These are phyloP conservation scores for Acacia crassicarpa DNA, from an alignment of 306 rosid genomes.

Conservation along the genomic window DNA sequence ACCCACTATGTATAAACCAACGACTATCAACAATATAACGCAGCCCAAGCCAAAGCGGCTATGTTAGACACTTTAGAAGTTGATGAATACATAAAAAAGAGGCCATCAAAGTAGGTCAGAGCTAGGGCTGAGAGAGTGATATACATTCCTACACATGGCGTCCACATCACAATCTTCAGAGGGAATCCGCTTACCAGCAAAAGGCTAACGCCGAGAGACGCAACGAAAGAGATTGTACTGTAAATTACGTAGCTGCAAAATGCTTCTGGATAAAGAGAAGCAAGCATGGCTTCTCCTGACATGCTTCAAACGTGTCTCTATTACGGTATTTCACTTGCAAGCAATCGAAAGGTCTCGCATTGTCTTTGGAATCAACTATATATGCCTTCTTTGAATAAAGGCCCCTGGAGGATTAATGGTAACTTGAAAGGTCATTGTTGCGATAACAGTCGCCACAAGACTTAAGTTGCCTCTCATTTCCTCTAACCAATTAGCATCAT, in stretches of 20 bases:
- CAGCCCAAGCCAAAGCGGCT: no score
- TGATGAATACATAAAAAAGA: no score
- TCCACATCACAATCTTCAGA: not conserved
- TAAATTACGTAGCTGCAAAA: no score
- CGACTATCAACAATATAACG: no score
- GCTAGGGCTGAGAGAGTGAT: not conserved
- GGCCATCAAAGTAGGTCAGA: no score
- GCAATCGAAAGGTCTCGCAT: not conserved
- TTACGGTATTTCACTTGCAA: not conserved
- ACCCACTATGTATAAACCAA: no score
- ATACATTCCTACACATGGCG: not conserved
- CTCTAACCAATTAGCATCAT: not conserved
- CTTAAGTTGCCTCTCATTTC: not conserved
- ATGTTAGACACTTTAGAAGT: no score
- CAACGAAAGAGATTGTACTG: no score
- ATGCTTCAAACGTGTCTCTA: not conserved
- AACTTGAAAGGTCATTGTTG: not conserved
- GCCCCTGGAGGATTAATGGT: not conserved
- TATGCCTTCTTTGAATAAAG: not conserved
- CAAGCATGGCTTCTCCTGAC: not conserved
- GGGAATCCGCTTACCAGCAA: no score
- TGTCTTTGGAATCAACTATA: not conserved
- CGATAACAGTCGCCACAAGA: not conserved
- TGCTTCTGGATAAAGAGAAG: no score
- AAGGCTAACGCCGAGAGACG: no score